These are phyloP conservation scores for Globisporangium uncinulatum DNA, from an alignment of 352 stramenopile genomes.

Conservation along the genomic window DNA sequence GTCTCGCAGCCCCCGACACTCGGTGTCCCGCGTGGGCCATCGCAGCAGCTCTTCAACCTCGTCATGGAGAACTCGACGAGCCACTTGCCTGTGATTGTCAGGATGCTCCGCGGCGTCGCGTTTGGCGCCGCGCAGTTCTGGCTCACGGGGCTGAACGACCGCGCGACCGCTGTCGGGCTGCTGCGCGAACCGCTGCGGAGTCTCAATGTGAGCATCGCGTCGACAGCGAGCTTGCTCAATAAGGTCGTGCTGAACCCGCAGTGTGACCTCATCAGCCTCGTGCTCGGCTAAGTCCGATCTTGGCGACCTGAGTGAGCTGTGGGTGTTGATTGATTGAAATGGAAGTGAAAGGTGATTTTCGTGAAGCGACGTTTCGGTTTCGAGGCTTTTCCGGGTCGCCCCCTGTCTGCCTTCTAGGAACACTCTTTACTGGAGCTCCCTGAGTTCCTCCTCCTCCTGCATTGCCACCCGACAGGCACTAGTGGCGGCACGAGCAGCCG, in stretches of 20 bases:
- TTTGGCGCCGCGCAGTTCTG: conserved; percentile 37
- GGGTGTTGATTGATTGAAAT: no score
- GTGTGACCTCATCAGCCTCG: conserved; percentile 18
- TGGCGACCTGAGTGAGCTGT: no score
- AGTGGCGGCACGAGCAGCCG: background rate
- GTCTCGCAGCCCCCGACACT: conserved; percentile 33
- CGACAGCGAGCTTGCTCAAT: conserved; percentile 11
- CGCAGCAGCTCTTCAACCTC: conserved; percentile 41
- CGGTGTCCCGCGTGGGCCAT: conserved; percentile 44
- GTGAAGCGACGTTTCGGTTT: background rate
- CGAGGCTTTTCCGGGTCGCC: background rate
- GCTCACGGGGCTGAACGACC: conserved; percentile 25
- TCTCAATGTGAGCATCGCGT: conserved; percentile 29
- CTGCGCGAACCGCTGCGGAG: conserved; percentile 16
- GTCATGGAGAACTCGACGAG: conserved; percentile 28
- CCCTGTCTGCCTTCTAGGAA: no score
- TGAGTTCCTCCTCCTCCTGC: no score
- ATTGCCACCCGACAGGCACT: background rate
- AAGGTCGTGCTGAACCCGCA: conserved; percentile 19
- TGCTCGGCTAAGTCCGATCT: conserved; percentile 1
- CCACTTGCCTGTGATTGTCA: conserved; percentile 17
- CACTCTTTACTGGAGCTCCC: no score
- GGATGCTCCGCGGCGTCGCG: conserved; percentile 38
- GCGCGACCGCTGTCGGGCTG: conserved; percentile 15
- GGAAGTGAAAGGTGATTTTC: background rate